These are phyloP conservation scores for Phytophthora macrochlamydospora DNA, from an alignment of 352 stramenopile species.

Conservation along the genomic window DNA sequence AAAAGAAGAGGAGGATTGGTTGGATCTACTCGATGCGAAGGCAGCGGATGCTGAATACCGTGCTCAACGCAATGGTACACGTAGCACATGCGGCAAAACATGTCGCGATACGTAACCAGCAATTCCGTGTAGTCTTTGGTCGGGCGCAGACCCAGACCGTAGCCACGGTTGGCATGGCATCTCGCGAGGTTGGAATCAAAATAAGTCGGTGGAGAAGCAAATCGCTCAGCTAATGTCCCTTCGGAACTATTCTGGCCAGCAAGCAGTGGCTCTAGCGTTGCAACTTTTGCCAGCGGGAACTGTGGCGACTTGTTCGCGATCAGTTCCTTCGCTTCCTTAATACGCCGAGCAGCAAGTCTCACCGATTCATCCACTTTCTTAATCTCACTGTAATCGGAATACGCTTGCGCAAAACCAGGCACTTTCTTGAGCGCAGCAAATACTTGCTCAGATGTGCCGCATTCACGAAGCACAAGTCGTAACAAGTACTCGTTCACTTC, in stretches of 20 bases:
- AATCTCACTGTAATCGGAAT: conserved; percentile 71
- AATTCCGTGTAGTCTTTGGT: conserved; percentile 72
- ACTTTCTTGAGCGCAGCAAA: conserved; percentile 69
- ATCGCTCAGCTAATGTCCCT: conserved; percentile 41
- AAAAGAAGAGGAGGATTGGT: conserved; percentile 51
- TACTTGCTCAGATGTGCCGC: conserved; percentile 54
- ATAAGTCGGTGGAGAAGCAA: conserved; percentile 57
- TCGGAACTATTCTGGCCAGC: conserved; percentile 8
- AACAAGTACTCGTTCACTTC: conserved; percentile 79
- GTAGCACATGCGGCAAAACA: conserved; percentile 94
- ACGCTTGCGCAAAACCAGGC: conserved; percentile 58
- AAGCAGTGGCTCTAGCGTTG: conserved; percentile 40
- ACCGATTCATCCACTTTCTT: conserved; percentile 65
- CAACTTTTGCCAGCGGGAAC: conserved; percentile 42
- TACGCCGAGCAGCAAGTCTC: conserved; percentile 36
- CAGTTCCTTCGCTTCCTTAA: conserved; percentile 52
- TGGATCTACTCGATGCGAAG: conserved; percentile 59
- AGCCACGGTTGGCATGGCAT: conserved; percentile 33
- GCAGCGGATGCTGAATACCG: conserved; percentile 82
- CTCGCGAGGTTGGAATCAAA: conserved; percentile 73
- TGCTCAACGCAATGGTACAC: conserved; percentile 93
- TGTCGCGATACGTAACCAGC: conserved; percentile 87
- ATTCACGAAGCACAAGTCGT: conserved; percentile 63
- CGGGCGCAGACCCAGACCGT: conserved; percentile 53
- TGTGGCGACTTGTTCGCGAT: conserved; percentile 23